Base-by-base conservation (phyloP, 2,329 filamentous ascomycete species). In the Exophiala viscosa region DNA sequence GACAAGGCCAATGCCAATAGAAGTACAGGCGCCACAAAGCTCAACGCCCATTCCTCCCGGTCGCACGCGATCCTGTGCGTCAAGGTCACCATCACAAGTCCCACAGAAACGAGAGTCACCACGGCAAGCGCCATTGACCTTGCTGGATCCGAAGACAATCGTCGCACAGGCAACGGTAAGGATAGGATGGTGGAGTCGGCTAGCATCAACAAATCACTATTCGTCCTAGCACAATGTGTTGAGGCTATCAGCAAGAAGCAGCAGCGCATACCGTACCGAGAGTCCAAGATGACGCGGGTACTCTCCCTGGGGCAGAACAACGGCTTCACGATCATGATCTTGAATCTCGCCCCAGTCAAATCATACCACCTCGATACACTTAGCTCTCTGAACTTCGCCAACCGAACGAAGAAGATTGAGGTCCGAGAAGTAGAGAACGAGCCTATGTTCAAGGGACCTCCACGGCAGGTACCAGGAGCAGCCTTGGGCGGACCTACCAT, bases 271-370 rank as follows among this genome's bases (percentile, higher is more conserved):
- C 92, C 93, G 0, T 97, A 95, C 69, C 81, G 92, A 51, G 92
- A 96, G 68, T 93, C 88, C 48, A 96, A 97, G 76, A 96, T 97
- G 92, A 97, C 93, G 1, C 82, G 92, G 42, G 96, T 97, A 50
- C 73, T 97, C 20, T 92, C 88, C 0, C 73, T 97, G 7, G 92
- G 92, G 2, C 92, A 96, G 73, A 96, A 97, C 73, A 90, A 95
- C 60, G 92, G 93, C 45, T 83, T 96, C 61, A 96, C 91, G 0
- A 82, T 97, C 66, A 97, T 97, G 93, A 93, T 97, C 53, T 77
- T 97, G 34, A 97, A 97, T 65, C 80, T 97, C 2, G 89, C 92
- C 0, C 91, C 93, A 0, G 79, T 95, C n/a, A 84, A 88, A 57
- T 90, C 88, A 62, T 97, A 95, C 67, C 92, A 97, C 65, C 79